A percentile compares a stretch with the other conserved stretches of the same genome.
These are phyloP conservation scores for Saturnispora gosingensis DNA, from an alignment of 805 yeast genomes.

Conservation along the genomic window DNA sequence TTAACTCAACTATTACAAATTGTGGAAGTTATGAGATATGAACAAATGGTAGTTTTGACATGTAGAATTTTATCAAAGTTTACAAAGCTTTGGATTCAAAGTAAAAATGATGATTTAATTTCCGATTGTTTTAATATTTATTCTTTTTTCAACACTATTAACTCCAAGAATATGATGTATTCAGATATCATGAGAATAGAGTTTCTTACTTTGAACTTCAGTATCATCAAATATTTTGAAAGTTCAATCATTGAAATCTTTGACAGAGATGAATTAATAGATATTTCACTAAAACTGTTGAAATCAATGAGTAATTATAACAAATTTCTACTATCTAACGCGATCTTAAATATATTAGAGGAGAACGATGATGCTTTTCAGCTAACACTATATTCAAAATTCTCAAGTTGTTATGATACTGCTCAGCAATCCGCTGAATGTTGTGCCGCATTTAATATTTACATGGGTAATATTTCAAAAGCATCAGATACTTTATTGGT, in stretches of 20 bases:
- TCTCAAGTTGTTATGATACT: slow-evolving; percentile 24
- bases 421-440: slow-evolving; percentile 34
- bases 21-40: slow-evolving; percentile 30
- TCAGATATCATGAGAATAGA: slow-evolving; percentile 29
- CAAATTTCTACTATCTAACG: background rate
- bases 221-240: slow-evolving; percentile 6
- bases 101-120: slow-evolving; percentile 19
- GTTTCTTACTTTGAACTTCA: slow-evolving; percentile 24
- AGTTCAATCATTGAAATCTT: background rate
- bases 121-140: slow-evolving; percentile 41
- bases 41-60: slow-evolving; percentile 28
- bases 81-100: slow-evolving; percentile 23
- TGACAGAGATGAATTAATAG: background rate
- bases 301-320: background rate
- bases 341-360: slow-evolving; percentile 23
- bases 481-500: slow-evolving; percentile 26
- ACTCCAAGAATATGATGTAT: slow-evolving; percentile 31
- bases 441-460: slow-evolving; percentile 31
- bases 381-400: slow-evolving; percentile 23
- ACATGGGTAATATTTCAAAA: slow-evolving; percentile 27
- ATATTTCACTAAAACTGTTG: slow-evolving; percentile 2
- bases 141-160: slow-evolving; percentile 35
- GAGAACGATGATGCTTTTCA: slow-evolving; percentile 9
- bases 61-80: slow-evolving; percentile 26
- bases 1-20: slow-evolving; percentile 14